phyloP scores from a whole-genome alignment of 176 grass and related monocot genomes.

The Canna indica region DNA sequence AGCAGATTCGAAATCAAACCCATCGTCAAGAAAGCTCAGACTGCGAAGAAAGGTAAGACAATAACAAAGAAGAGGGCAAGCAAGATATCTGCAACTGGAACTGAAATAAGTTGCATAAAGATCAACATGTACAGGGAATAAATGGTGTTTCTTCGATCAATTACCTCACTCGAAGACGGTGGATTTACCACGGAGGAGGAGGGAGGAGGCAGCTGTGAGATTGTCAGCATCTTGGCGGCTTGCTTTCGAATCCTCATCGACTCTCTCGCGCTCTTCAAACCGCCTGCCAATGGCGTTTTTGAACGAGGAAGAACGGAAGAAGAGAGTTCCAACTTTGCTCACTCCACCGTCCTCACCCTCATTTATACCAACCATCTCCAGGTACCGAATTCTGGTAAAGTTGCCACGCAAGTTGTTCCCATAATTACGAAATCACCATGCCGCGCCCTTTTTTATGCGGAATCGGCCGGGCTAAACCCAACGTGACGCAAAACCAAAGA shows the following conservation, averaged over 20 bases:
- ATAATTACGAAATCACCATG: neutral
- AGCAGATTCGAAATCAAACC: neutral
- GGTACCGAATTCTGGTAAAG: neutral
- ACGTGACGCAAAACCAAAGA: neutral
- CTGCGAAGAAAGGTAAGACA: neutral
- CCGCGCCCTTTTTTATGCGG: neutral
- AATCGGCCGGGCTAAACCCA: neutral
- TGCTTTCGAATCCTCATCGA: slow-evolving; percentile 4
- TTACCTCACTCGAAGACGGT: neutral
- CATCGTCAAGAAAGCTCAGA: neutral
- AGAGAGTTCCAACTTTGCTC: neutral
- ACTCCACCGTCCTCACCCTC: neutral
- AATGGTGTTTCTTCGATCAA: neutral
- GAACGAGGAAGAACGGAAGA: neutral
- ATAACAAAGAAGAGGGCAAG: neutral
- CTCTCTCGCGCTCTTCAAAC: neutral
- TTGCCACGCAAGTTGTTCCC: neutral
- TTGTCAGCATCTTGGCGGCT: neutral
- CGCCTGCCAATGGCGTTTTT: neutral
- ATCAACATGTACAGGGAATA: neutral
- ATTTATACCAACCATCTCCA: neutral
- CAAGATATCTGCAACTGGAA: neutral
- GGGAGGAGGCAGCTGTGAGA: neutral
- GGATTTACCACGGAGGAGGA: neutral
- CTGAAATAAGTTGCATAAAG: neutral